Base-by-base conservation (phyloP, 306 rosid genomes). In the Inga oerstediana region DNA sequence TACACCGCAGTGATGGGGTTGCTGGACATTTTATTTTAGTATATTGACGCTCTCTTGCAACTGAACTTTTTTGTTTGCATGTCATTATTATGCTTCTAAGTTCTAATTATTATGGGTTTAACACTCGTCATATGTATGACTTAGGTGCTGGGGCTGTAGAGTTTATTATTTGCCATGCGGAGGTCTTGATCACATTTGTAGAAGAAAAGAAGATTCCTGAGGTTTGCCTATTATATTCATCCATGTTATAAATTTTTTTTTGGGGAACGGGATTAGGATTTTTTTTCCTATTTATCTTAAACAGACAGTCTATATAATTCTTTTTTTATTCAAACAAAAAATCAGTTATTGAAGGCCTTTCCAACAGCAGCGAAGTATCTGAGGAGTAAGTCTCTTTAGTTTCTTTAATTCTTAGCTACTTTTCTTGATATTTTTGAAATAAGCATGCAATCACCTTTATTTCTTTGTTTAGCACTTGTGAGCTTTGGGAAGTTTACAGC, bases 81-180 rank as follows among this genome's bases (percentile, higher is more conserved):
- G 46, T 45, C 51, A 30, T 54, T 54, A 8, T 19, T 20, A 20
- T 58, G 64, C 30, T 20, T 78, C 61, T 49, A 66, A 78, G 30
- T 58, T 78, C 52, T 49, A 66, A 74, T 41, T 48, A 54, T 83
- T 43, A 74, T 51, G 78, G 74, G 39, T 79, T 80, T 82, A 58
- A 74, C 85, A 58, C 75, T 62, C 82, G 61, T 82, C 78, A 68
- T 84, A 41, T 81, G 59, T 69, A 83, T 79, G 80, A 82, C 77
- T 61, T 79, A 96, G 98, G 99, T 90, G 94, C 97, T 37, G 93
- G 90, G 58, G 99, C 97, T 77, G 79, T 96, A 84, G 99, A 96
- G 78, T 96, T 93, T 84, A 88, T 93, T 58, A 91, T 96, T 81
- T 79, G 84, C 82, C 99, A 96, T 81, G 92, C 98, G 34, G 99